phyloP scores from a whole-genome alignment of 1,284 basidiomycete species.

The Ustilago lituana region DNA sequence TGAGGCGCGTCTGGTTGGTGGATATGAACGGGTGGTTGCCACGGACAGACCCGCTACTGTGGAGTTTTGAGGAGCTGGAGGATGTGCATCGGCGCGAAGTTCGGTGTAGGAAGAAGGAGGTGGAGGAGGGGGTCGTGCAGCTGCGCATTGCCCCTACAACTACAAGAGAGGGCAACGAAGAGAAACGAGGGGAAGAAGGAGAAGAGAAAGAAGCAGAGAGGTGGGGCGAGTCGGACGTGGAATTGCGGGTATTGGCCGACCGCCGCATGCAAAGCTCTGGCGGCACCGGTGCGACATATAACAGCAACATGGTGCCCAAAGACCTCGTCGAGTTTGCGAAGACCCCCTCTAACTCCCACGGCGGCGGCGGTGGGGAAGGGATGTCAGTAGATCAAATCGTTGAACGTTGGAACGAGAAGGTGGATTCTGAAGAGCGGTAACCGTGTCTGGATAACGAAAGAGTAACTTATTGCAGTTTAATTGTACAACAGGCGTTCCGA shows the following conservation, averaged over 20 bases:
- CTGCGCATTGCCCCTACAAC: slow-evolving; percentile 23
- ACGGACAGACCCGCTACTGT: slow-evolving; percentile 86
- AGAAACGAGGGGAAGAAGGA: background rate
- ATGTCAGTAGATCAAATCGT: slow-evolving; percentile 39
- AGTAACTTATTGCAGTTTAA: too few species aligned
- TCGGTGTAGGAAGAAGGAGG: background rate
- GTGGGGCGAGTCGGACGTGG: slow-evolving; percentile 36
- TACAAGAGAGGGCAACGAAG: background rate
- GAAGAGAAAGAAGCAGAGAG: background rate
- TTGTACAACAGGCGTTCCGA: too few species aligned
- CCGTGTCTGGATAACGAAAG: too few species aligned
- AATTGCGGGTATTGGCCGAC: slow-evolving; percentile 77
- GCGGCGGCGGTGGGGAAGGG: background rate
- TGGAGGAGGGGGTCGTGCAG: slow-evolving; percentile 30
- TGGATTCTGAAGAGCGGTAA: slow-evolving; percentile 21
- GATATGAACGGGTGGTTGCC: slow-evolving; percentile 90
- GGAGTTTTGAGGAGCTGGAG: slow-evolving; percentile 81
- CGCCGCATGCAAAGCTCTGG: slow-evolving; percentile 68
- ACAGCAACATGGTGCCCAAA: slow-evolving; percentile 90
- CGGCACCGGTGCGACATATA: slow-evolving; percentile 70
- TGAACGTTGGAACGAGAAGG: slow-evolving; percentile 15
- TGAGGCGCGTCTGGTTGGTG: slow-evolving; percentile 79
- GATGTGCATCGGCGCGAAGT: slow-evolving; percentile 60
- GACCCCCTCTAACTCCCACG: background rate
- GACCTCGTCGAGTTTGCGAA: slow-evolving; percentile 83